Base-by-base conservation (phyloP, 1,139 yeast genomes). In the Debaryomyces singareniensis region DNA sequence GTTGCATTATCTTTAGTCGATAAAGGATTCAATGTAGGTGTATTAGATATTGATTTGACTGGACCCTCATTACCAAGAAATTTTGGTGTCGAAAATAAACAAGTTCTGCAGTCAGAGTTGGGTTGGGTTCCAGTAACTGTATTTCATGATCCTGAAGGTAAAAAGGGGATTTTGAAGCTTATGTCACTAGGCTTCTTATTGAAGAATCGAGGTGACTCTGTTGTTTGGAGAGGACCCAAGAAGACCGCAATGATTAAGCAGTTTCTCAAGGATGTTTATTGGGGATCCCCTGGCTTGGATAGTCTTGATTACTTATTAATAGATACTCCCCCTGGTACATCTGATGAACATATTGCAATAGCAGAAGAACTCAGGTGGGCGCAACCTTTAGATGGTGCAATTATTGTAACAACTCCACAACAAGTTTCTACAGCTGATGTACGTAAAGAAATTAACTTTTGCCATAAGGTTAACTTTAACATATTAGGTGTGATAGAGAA, bases 281-380 rank as follows among this genome's bases (percentile, higher is more conserved):
- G 98, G 98, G 45, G 43, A 27, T 55, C 55, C 3, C 71, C 69
- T 12, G 24, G 21, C 13, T 66, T 60, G 16, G 45, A 44, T 5
- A 61, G 64, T 2, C 52, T 80, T 28, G 96, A 89, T 53, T 93
- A 85, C 49, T 58, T 93, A 34, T 61, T 93, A 26, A 89, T 93
- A 5, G 99, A 93, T 49, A 91, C 99, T 0, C 99, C 99, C 0
- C 99, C 99, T 0, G 99, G 99, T 0, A 91, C 99, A 0, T 82
- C 95, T 0, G 99, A 93, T 53, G 99, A 93, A 53, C 99, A 93
- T 55, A 91, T 93, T 26, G 89, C 96, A 3, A 81, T 93, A 18
- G 97, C 96, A 2, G 97, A 93, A 52, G 94, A 86, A 51, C 66
- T 91, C 29, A 59, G 84, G 35, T 72, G 63, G 48, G 71, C 71